Percentiles rank a stretch among this genome's conserved stretches.
phyloP scores from a whole-genome alignment of 2,329 filamentous ascomycete genomes.

The Pseudogymnoascus pannorum region DNA sequence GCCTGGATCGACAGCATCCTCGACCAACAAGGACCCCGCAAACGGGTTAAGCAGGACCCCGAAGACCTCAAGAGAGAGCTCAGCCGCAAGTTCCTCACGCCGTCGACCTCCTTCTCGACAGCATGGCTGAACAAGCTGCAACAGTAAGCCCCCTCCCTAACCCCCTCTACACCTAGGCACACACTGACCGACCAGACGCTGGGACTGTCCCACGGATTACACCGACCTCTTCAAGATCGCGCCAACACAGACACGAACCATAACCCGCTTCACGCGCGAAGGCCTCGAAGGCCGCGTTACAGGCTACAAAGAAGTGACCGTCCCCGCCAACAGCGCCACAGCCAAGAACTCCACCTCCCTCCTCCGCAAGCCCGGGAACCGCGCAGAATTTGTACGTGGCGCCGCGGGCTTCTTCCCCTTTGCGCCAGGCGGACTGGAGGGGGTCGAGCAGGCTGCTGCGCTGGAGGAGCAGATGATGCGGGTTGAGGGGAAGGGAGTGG shows the following conservation, averaged over 20 bases:
- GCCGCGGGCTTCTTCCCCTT: conserved; percentile 93
- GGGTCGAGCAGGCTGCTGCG: conserved; percentile 76
- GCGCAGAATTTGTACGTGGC: conserved; percentile 86
- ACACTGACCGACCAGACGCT: conserved; percentile 41
- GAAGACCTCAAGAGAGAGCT: conserved; percentile 63
- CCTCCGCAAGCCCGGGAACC: conserved; percentile 73
- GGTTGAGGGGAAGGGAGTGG: conserved; percentile 37
- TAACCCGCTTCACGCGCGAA: conserved; percentile 85
- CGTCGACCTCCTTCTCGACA: conserved; percentile 69
- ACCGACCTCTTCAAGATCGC: conserved; percentile 80
- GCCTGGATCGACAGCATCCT: conserved; percentile 53
- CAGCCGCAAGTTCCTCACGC: conserved; percentile 70
- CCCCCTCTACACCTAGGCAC: conserved; percentile 28
- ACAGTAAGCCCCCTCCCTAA: conserved; percentile 42
- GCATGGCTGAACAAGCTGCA: conserved; percentile 87
- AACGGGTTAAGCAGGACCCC: conserved; percentile 44
- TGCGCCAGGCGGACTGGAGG: conserved; percentile 80
- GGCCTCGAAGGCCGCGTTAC: conserved; percentile 88
- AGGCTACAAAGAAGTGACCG: conserved; percentile 88
- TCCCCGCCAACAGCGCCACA: conserved; percentile 80
- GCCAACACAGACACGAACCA: conserved; percentile 87
- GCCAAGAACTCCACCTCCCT: conserved; percentile 94
- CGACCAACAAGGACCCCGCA: conserved; percentile 43
- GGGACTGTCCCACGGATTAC: conserved; percentile 76
- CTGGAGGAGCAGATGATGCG: conserved; percentile 68